Percentiles rank a stretch among this genome's conserved stretches.
phyloP scores from a whole-genome alignment of 306 rosid genomes.

The Dalbergia cochinchinensis region DNA sequence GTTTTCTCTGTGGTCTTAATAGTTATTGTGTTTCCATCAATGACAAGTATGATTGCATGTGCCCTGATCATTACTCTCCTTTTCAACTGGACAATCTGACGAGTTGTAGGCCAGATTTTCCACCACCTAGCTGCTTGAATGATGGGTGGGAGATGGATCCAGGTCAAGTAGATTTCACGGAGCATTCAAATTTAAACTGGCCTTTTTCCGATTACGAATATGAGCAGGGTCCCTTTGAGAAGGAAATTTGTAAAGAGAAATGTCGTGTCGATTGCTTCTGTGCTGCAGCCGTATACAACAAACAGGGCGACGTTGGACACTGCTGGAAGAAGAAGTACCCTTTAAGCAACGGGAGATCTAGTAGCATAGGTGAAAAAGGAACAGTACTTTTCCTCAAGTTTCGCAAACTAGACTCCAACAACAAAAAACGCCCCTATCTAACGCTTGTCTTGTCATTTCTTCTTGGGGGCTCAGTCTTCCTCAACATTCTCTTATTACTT shows the following conservation, averaged over 20 bases:
- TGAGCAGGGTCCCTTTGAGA: not conserved
- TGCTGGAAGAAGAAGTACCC: slow-evolving; percentile 50
- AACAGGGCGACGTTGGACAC: accelerated
- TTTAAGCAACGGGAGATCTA: slow-evolving; percentile 38
- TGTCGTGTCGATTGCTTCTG: not conserved
- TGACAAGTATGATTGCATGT: slow-evolving; percentile 19
- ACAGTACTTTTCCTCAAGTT: too few relatives aligned
- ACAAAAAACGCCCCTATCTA: not conserved
- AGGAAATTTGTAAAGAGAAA: not conserved
- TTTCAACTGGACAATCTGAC: not conserved
- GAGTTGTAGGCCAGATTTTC: slow-evolving; percentile 51
- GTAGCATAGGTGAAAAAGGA: not conserved
- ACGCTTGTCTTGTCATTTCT: slow-evolving; percentile 38
- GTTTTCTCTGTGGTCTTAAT: too few relatives aligned
- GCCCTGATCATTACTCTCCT: slow-evolving; percentile 41
- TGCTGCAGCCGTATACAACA: not conserved
- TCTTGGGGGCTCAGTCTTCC: slow-evolving; percentile 45
- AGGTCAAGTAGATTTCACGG: not conserved
- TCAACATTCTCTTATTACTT: slow-evolving; percentile 37
- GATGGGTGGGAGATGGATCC: slow-evolving; percentile 37
- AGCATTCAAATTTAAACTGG: slow-evolving; percentile 3
- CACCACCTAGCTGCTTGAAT: slow-evolving; percentile 26
- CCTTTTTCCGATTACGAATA: slow-evolving; percentile 33
- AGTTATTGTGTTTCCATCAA: too few relatives aligned
- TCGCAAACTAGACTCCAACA: not conserved